Evolutionary conservation across 148 eudicot species (phyloP), one percentile per base, ranked within the genome.

Genomic region (Rhododendron williamsianum): DNA sequence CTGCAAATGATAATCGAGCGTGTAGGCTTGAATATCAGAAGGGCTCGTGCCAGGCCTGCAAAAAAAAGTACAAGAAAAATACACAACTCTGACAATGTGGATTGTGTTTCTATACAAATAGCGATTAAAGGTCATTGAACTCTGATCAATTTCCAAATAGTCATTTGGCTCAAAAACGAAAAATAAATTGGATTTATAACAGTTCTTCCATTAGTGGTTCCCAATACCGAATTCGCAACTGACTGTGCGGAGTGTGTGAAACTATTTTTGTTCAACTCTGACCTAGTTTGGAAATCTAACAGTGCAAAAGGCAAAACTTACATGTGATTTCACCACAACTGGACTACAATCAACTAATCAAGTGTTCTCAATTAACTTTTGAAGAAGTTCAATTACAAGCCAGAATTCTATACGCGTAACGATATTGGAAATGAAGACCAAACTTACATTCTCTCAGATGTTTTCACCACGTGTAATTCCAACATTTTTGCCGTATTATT

Each of bases 21-120:
- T 91, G 90, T 90, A 95, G 43, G 95, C 98, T 78, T 90, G 89
- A 79, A 94, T 93, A 87, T 93, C 99, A 76, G 94, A 92, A 87
- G 99, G 98, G 89, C 99, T 90, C 13, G 99, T 94, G 69, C 99
- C 99, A 82, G 98, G 98, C 91, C 99, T 97, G 98, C 81, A 45
- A 86, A 84, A 58, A 58, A 51, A 86, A 79, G 46, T 82, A 71
- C 25, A n/a, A 80, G 36, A 86, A 45, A 63, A n/a, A 77, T n/a
- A 12, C 56, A 10, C 49, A 35, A 56, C 30, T 18, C 5, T 0
- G 13, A 76, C 1, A 7, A 2, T 78, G 81, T 78, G 54, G 27
- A 23, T 25, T 48, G 5, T 15, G 18, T n/a, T 48, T 13, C 1
- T 4, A 79, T 13, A 25, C 8, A 1, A 15, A 51, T 15, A 23